Evolutionary conservation across 2,329 filamentous ascomycete genomes (phyloP).

Genomic region (Metarhizium humberi): DNA sequence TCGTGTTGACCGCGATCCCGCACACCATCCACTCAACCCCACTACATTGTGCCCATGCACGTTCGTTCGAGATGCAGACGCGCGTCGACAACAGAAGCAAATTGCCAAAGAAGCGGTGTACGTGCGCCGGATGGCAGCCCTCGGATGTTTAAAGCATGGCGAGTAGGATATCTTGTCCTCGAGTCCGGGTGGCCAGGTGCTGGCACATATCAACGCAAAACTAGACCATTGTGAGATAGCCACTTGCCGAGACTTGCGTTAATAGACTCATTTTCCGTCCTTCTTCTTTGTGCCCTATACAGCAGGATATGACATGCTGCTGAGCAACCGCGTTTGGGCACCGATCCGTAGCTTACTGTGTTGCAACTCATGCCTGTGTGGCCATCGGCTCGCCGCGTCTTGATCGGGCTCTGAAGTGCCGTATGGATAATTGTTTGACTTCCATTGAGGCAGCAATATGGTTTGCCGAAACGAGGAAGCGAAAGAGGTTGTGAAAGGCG

Average conservation of each 20-base stretch:
- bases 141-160: background rate
- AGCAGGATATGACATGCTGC: background rate
- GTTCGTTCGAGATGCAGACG: background rate
- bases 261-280: background rate
- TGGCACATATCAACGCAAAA: background rate
- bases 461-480: too few species aligned
- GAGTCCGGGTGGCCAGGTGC: background rate
- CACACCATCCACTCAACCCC: background rate
- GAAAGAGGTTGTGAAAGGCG: too few species aligned
- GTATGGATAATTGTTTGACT: background rate
- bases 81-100: background rate
- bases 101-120: slow-evolving; percentile 1
- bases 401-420: background rate
- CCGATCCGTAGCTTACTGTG: background rate
- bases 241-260: background rate
- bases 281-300: background rate
- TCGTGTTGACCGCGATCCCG: background rate
- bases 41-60: background rate
- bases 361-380: background rate
- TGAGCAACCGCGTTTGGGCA: background rate
- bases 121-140: background rate
- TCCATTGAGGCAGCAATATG: background rate
- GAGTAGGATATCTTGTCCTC: background rate
- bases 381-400: background rate
- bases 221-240: background rate